A percentile compares a stretch with the other conserved stretches of the same genome.
phyloP scores from a whole-genome alignment of 1,284 basidiomycete species.

The Cutaneotrichosporon spelunceum region DNA sequence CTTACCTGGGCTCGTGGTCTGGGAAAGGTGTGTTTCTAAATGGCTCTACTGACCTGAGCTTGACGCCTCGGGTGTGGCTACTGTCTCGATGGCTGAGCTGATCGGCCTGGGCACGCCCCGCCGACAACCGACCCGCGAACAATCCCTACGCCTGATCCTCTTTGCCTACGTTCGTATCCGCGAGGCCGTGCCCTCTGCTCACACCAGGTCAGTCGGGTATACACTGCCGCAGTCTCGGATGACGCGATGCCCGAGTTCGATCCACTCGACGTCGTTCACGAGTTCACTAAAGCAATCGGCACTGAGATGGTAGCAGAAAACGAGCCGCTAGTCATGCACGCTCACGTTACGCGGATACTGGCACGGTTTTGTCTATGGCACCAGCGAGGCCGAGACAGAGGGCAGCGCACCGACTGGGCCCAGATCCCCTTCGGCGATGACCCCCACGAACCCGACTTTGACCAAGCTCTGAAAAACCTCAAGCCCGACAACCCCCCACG shows the following conservation, averaged over 20 bases:
- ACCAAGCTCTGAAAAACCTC: background rate
- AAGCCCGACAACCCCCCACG: background rate
- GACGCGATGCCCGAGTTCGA: background rate
- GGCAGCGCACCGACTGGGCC: background rate
- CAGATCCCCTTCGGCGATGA: too few species aligned
- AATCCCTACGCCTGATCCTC: constrained; percentile 3
- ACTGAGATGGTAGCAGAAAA: background rate
- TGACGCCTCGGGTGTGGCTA: background rate
- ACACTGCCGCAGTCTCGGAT: background rate
- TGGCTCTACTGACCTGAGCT: background rate
- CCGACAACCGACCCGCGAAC: background rate
- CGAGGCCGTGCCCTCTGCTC: background rate
- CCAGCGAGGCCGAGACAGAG: background rate
- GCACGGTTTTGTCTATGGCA: background rate
- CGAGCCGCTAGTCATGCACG: background rate
- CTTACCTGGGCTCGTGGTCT: constrained; percentile 5
- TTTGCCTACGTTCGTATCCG: constrained; percentile 1
- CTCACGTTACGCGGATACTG: background rate
- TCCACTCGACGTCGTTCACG: background rate
- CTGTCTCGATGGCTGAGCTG: constrained; percentile 4
- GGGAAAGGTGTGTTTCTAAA: background rate
- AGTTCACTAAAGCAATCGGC: background rate
- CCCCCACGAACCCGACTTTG: background rate
- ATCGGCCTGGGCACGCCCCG: background rate
- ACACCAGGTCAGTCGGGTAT: background rate